Conservation (phyloP, 2,329 filamentous ascomycete genomes). For the Lachnellula cervina region DNA sequence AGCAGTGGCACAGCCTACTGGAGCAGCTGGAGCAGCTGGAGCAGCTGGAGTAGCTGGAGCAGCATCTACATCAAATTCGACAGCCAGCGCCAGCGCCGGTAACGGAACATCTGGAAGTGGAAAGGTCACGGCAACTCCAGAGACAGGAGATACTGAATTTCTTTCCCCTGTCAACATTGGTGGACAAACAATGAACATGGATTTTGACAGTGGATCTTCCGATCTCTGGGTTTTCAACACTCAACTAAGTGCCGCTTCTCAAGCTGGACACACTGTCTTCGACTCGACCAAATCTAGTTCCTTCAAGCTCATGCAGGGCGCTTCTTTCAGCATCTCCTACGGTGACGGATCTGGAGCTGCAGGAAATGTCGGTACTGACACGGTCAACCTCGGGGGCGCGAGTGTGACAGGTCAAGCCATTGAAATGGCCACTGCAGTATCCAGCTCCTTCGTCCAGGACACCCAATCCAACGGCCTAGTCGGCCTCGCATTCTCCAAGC, state of each 20-base stretch:
- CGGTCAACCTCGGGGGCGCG: conserved; percentile 32
- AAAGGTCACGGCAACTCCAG: conserved; percentile 58
- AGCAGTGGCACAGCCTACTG: neutral
- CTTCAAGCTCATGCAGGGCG: conserved; percentile 26
- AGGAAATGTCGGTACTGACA: conserved; percentile 34
- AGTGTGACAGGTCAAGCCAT: conserved; percentile 31
- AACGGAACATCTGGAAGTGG: conserved; percentile 41
- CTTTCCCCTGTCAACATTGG: conserved; percentile 28
- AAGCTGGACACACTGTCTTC: conserved; percentile 30
- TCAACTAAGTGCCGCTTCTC: conserved; percentile 26
- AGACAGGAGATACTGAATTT: conserved; percentile 36
- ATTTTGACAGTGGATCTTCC: conserved; percentile 33
- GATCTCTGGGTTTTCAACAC: conserved; percentile 36
- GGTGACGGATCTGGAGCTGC: conserved; percentile 37
- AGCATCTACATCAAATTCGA: conserved; percentile 11
- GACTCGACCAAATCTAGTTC: conserved; percentile 28
- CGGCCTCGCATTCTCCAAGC: conserved; percentile 47
- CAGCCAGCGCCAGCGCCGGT: conserved; percentile 17
- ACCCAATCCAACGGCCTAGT: conserved; percentile 52
- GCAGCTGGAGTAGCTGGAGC: too few relatives aligned
- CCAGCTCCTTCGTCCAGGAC: conserved; percentile 32
- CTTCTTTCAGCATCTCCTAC: conserved; percentile 33
- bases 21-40: too few relatives aligned
- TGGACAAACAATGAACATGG: conserved; percentile 31
- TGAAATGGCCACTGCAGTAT: conserved; percentile 32